Percentiles rank a stretch among this genome's conserved stretches.
phyloP scores from a whole-genome alignment of 768 basidiomycete species.

The Leccinum rimulosum region DNA sequence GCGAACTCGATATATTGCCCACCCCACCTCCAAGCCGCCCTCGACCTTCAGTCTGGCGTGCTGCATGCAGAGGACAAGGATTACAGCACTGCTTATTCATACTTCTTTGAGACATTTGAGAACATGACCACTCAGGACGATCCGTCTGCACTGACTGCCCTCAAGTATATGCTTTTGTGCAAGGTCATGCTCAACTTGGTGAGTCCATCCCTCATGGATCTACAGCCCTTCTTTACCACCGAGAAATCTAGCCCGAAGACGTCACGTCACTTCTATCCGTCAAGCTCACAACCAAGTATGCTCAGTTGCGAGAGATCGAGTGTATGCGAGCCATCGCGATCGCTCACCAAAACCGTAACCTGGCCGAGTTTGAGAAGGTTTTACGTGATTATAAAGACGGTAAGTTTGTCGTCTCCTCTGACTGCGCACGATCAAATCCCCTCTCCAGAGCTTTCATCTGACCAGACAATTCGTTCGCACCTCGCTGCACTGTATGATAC shows the following conservation, averaged over 20 bases:
- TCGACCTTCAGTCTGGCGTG: slow-evolving; percentile 73
- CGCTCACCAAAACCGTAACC: slow-evolving; percentile 88
- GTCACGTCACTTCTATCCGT: slow-evolving; percentile 81
- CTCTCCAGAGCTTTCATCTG: slow-evolving; percentile 81
- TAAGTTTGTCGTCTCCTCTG: slow-evolving; percentile 23
- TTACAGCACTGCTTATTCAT: slow-evolving; percentile 94
- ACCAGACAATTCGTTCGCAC: slow-evolving; percentile 94
- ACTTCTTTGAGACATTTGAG: slow-evolving; percentile 97
- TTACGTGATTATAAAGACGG: slow-evolving; percentile 85
- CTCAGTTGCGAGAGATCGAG: slow-evolving; percentile 84
- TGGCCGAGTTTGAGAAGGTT: slow-evolving; percentile 87
- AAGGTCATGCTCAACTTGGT: slow-evolving; percentile 98
- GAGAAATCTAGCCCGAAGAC: slow-evolving; percentile 74
- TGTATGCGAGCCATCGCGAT: slow-evolving; percentile 94
- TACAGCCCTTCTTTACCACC: background rate
- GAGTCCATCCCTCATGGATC: slow-evolving; percentile 27
- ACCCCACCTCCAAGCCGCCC: slow-evolving; percentile 56
- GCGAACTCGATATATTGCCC: slow-evolving; percentile 96
- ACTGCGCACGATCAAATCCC: background rate
- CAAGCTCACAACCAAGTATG: slow-evolving; percentile 87
- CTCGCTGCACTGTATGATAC: slow-evolving; percentile 94
- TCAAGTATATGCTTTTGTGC: slow-evolving; percentile 98
- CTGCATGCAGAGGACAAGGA: slow-evolving; percentile 97
- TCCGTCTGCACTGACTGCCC: slow-evolving; percentile 68
- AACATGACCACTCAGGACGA: slow-evolving; percentile 78